phyloP scores from a whole-genome alignment of 1,139 yeast genomes.

The Pichia terricola region DNA sequence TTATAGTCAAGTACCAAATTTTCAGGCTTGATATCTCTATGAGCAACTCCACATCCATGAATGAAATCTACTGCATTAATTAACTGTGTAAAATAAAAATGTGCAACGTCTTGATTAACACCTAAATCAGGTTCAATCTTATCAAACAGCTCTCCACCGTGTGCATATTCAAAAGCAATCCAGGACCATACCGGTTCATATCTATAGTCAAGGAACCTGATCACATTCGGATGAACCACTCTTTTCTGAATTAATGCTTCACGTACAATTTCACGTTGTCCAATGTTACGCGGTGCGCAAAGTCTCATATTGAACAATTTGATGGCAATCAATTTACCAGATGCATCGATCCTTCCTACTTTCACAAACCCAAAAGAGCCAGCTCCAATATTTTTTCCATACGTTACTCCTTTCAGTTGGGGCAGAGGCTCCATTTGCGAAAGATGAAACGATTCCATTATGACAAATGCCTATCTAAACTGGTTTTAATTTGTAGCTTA shows the following conservation, averaged over 20 bases:
- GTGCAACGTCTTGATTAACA: slow-evolving; percentile 55
- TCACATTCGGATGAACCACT: slow-evolving; percentile 44
- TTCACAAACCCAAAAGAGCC: slow-evolving; percentile 28
- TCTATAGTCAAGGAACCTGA: slow-evolving; percentile 42
- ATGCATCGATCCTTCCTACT: slow-evolving; percentile 17
- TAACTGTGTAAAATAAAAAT: slow-evolving; percentile 56
- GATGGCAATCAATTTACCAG: slow-evolving; percentile 33
- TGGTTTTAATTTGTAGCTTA: too few relatives aligned
- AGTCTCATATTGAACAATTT: slow-evolving; percentile 45
- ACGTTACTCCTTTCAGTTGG: slow-evolving; percentile 13
- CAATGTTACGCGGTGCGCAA: slow-evolving; percentile 35
- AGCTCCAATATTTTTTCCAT: slow-evolving; percentile 28
- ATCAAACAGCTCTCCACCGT: slow-evolving; percentile 64
- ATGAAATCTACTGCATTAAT: slow-evolving; percentile 46
- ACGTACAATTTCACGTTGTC: slow-evolving; percentile 37
- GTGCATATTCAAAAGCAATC: slow-evolving; percentile 57
- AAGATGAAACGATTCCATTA: slow-evolving; percentile 19
- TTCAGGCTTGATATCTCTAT: slow-evolving; percentile 85
- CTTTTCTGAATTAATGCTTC: slow-evolving; percentile 45
- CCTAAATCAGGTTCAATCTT: slow-evolving; percentile 70
- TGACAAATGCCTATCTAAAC: too few relatives aligned
- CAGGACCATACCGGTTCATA: slow-evolving; percentile 45
- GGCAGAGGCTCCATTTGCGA: slow-evolving; percentile 26
- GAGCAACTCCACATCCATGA: slow-evolving; percentile 71
- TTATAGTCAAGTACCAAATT: slow-evolving; percentile 66